Base-by-base conservation (phyloP, 257 asterid genomes). In the Solanum bulbocastanum region DNA sequence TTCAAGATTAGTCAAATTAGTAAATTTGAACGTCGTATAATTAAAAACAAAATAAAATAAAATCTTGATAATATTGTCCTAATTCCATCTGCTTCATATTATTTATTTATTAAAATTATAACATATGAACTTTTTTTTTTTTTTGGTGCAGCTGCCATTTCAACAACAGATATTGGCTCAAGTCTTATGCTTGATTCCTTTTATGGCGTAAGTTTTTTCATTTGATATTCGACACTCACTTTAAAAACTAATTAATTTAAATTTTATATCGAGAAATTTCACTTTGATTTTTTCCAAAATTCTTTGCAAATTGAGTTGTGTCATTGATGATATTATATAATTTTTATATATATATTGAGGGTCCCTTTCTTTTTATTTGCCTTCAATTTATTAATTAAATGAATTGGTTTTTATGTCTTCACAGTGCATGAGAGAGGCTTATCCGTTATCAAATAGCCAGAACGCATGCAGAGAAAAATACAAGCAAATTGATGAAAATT, bases 181-280 rank as follows among this genome's bases (percentile, higher is more conserved):
- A 32, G 78, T 71, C n/a, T 32, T 71, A 20, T 30, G 18, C 78
- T 71, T 71, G 40, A 32, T 7, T 71, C 13, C 42, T 32, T 33
- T 9, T 16, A 14, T 71, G 78, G 25, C 3, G 40, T 71, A 71
- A 0, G 6, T 7, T 69, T 14, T 58, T 22, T 22, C 2, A 3
- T 22, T 58, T 0, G 1, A 58, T 58, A 58, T 58, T 22, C 0
- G 1, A 58, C 8, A 58, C 0, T 8, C 22, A 58, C 12, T 8
- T 58, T 58, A 0, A 58, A 8, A 13, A 22, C 0, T 3, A 2
- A 58, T 9, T 58, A 58, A 58, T 58, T 8, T 3, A 58, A 58
- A 22, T 58, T 58, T 22, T 9, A 58, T 58, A 58, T 8, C 3
- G 0, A 4, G 0, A 58, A 58, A 22, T 8, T 52, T 6, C 9